Conservation (phyloP, 257 asterid species). For the Linaria vulgaris region DNA sequence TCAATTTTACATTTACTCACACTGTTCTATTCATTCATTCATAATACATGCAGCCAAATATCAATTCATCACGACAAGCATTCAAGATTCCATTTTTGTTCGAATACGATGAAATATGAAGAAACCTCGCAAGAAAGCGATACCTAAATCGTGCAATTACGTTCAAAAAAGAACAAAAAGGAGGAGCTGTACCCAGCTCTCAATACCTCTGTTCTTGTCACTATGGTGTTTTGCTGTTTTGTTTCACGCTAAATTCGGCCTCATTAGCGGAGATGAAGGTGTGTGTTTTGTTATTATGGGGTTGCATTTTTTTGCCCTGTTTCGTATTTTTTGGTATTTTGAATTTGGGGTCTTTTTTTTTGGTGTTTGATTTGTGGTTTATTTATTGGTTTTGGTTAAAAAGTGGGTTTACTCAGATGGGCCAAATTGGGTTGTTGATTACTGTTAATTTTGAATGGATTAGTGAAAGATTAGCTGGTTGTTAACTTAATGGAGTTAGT, state of each 20-base stretch:
- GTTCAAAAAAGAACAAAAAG: constrained; percentile 32
- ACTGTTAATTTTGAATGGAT: too few relatives aligned
- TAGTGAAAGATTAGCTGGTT: too few relatives aligned
- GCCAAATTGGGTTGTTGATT: too few relatives aligned
- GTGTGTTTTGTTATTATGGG: constrained; percentile 1
- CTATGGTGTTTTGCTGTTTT: constrained; percentile 51
- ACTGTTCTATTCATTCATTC: too few relatives aligned
- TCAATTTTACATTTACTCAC: too few relatives aligned
- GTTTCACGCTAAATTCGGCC: constrained; percentile 55
- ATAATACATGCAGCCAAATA: not conserved
- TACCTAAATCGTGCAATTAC: constrained; percentile 27
- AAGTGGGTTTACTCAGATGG: too few relatives aligned
- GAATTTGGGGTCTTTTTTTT: too few relatives aligned
- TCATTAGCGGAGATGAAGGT: constrained; percentile 73
- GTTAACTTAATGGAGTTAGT: too few relatives aligned
- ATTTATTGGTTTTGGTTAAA: not conserved
- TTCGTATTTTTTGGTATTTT: too few relatives aligned
- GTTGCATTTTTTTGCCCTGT: constrained; percentile 15
- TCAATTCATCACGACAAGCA: too few relatives aligned
- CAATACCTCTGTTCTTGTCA: constrained; percentile 53
- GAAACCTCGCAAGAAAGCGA: constrained; percentile 36
- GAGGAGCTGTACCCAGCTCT: constrained; percentile 43
- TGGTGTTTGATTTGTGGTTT: not conserved
- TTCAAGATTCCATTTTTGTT: too few relatives aligned
- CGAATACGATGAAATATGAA: not conserved